A percentile compares a stretch with the other conserved stretches of the same genome.
Evolutionary conservation across 2,329 filamentous ascomycete species (phyloP).

Genomic region (Helotiales sp.): DNA sequence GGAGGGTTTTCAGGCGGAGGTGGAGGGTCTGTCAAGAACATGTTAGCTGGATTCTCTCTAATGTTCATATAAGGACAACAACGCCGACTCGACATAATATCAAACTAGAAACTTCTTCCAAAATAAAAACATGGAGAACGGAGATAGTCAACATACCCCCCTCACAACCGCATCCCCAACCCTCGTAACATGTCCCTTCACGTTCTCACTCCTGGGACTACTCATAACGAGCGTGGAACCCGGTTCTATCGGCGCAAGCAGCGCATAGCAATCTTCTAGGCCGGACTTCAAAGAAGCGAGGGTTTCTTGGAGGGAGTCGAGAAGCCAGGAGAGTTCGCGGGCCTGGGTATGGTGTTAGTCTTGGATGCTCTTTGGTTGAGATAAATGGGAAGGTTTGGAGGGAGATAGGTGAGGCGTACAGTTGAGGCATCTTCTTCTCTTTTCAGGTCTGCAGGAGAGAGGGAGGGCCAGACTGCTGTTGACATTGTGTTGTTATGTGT

Average conservation of each 20-base stretch:
- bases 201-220: slow-evolving; percentile 81
- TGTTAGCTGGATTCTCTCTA: slow-evolving; percentile 23
- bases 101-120: too few relatives aligned
- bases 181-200: slow-evolving; percentile 91
- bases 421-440: slow-evolving; percentile 41
- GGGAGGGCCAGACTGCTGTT: slow-evolving; percentile 40
- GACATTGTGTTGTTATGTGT: slow-evolving; percentile 6
- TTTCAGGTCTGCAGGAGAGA: slow-evolving; percentile 34
- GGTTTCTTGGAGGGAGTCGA: slow-evolving; percentile 44
- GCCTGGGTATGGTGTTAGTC: slow-evolving; percentile 30
- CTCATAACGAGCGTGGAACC: slow-evolving; percentile 90
- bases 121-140: neutral
- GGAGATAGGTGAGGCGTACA: slow-evolving; percentile 25
- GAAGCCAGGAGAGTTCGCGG: slow-evolving; percentile 44
- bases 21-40: slow-evolving; percentile 65
- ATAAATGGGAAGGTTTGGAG: neutral
- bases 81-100: too few relatives aligned
- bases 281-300: slow-evolving; percentile 51
- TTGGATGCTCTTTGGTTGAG: neutral
- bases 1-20: slow-evolving; percentile 74
- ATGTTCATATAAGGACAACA: too few relatives aligned
- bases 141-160: slow-evolving; percentile 63
- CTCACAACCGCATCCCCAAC: slow-evolving; percentile 91
- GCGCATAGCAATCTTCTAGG: slow-evolving; percentile 84
- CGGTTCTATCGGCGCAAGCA: slow-evolving; percentile 82